Evolutionary conservation across 495 filamentous ascomycete species (phyloP).

Genomic region (Hypoxylon lenormandii): DNA sequence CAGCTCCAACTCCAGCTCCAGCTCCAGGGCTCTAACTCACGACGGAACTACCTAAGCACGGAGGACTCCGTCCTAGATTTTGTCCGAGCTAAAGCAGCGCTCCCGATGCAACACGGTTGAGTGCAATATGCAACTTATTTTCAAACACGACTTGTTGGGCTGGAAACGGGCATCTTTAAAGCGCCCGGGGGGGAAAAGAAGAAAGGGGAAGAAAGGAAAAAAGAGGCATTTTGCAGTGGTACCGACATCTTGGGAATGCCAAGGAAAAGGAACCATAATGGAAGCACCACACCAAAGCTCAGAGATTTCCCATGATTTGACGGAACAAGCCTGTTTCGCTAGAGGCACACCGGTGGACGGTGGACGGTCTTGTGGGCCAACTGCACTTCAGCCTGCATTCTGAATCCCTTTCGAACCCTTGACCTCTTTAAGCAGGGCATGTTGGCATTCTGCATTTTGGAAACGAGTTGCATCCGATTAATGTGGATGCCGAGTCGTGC

Average conservation of each 20-base stretch:
- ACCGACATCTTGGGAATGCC: constrained; percentile 49
- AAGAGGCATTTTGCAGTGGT: constrained; percentile 44
- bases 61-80: constrained; percentile 35
- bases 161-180: constrained; percentile 41
- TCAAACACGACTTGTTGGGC: constrained; percentile 41
- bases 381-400: constrained; percentile 5
- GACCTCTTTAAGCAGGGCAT: neutral
- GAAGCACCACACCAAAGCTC: constrained; percentile 26
- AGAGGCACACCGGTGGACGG: constrained; percentile 15
- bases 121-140: constrained; percentile 35
- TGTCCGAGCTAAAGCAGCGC: constrained; percentile 42
- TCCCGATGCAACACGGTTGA: constrained; percentile 43
- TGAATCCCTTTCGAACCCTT: constrained; percentile 23
- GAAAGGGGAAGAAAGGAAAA: constrained; percentile 3
- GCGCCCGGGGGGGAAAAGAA: constrained; percentile 31
- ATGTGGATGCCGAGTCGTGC: constrained; percentile 45
- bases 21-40: neutral
- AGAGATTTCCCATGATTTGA: constrained; percentile 15
- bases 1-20: too few species aligned
- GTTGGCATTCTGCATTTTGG: constrained; percentile 39
- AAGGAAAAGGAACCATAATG: constrained; percentile 45
- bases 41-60: constrained; percentile 7
- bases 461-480: constrained; percentile 43
- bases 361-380: neutral
- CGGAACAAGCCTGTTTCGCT: constrained; percentile 11